Conservation (phyloP, 768 basidiomycete genomes). For the Termitomyces sp. region DNA sequence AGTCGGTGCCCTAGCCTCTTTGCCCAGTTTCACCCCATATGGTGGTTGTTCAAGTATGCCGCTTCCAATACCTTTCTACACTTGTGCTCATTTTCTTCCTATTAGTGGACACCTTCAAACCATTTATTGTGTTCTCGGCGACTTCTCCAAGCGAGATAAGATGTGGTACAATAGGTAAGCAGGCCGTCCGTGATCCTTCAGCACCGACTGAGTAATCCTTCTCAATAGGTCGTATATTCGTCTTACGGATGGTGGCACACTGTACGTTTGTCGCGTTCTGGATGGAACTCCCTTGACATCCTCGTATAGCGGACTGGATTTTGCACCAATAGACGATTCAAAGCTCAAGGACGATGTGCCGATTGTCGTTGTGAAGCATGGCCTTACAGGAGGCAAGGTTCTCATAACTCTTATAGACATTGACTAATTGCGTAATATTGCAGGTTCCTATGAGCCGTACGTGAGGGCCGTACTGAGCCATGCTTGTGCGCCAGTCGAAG, state of each 20-base stretch:
- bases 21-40: conserved; percentile 35
- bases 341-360: conserved; percentile 35
- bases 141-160: conserved; percentile 51
- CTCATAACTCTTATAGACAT: neutral
- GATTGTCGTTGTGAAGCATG: conserved; percentile 54
- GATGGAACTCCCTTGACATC: neutral
- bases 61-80: neutral
- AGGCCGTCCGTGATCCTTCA: neutral
- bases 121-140: conserved; percentile 50
- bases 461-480: conserved; percentile 77
- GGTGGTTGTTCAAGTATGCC: conserved; percentile 45
- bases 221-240: conserved; percentile 38
- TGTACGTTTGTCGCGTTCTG: conserved; percentile 33
- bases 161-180: conserved; percentile 52
- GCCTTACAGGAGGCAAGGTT: conserved; percentile 43
- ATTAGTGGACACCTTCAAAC: conserved; percentile 62
- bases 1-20: conserved; percentile 37
- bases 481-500: conserved; percentile 59
- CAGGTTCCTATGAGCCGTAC: conserved; percentile 88
- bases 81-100: neutral
- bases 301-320: conserved; percentile 53
- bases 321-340: conserved; percentile 42
- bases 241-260: conserved; percentile 56
- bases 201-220: neutral
- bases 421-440: neutral